Conservation (phyloP, 202 grass and related monocot genomes). For the Zoysia matrella region DNA sequence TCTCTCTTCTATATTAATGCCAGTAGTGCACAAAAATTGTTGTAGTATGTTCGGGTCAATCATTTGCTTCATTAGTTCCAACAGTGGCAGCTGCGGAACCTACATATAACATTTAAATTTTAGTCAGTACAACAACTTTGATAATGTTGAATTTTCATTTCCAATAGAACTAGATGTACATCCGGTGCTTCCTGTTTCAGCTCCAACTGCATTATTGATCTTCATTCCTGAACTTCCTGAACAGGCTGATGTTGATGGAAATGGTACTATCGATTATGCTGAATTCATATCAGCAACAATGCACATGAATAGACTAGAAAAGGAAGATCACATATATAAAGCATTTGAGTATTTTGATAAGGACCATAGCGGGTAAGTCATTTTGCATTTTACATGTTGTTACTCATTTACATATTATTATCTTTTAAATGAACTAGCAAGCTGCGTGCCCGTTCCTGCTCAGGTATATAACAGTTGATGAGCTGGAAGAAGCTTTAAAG, state of each 20-base stretch:
- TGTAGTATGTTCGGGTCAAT: neutral
- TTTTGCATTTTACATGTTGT: neutral
- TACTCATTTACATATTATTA: neutral
- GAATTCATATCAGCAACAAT: conserved; percentile 98
- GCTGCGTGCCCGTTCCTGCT: neutral
- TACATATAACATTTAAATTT: neutral
- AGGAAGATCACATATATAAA: conserved; percentile 93
- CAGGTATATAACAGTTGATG: conserved; percentile 96
- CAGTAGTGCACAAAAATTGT: too few relatives aligned
- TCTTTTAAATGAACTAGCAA: neutral
- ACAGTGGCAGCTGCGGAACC: neutral
- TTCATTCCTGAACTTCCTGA: conserved; percentile 47
- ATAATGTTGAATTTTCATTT: neutral
- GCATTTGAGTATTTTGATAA: conserved; percentile 99
- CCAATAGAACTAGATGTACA: neutral
- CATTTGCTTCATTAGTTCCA: too few relatives aligned
- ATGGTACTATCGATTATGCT: conserved; percentile 90
- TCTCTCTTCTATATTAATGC: too few relatives aligned
- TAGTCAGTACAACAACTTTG: neutral
- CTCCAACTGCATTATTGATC: conserved; percentile 17
- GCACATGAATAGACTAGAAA: conserved; percentile 99
- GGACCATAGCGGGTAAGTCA: conserved; percentile 88
- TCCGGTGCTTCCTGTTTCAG: neutral
- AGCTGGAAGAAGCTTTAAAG: conserved; percentile 93
- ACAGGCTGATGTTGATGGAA: conserved; percentile 99